Evolutionary conservation across 1,284 basidiomycete genomes (phyloP).

Genomic region (Neolentinus lepideus): DNA sequence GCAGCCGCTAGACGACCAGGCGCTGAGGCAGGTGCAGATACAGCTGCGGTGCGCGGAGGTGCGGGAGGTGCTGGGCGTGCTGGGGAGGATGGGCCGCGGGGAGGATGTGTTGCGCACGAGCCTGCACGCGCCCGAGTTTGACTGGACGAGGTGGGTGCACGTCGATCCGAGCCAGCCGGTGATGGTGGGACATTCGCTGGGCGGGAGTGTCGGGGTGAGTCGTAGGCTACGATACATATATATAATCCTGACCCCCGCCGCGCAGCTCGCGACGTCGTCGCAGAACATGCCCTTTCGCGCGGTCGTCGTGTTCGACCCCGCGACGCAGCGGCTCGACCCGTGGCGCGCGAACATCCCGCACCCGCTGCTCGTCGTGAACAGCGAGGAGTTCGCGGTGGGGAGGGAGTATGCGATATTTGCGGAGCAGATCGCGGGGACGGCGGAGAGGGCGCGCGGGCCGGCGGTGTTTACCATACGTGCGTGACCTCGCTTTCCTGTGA

Average conservation of each 20-base stretch:
- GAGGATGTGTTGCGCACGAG: slow-evolving; percentile 6
- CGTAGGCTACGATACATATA: too few species aligned
- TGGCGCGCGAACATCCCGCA: slow-evolving; percentile 23
- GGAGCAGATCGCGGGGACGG: slow-evolving; percentile 14
- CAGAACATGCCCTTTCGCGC: slow-evolving; percentile 17
- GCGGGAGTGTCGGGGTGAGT: slow-evolving; percentile 25
- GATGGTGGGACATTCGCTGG: slow-evolving; percentile 28
- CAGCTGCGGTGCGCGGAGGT: slow-evolving; percentile 34
- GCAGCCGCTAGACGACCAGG: slow-evolving; percentile 28
- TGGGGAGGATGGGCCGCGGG: slow-evolving; percentile 16
- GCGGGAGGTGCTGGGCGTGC: slow-evolving; percentile 23
- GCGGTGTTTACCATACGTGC: slow-evolving; percentile 17
- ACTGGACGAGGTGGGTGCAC: slow-evolving; percentile 16
- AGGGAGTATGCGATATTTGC: slow-evolving; percentile 19
- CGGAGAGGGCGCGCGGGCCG: slow-evolving; percentile 6
- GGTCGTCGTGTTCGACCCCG: slow-evolving; percentile 22
- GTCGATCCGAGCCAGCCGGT: slow-evolving; percentile 17
- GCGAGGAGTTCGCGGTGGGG: slow-evolving; percentile 28
- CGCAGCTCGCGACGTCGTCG: slow-evolving; percentile 18
- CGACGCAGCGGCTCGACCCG: slow-evolving; percentile 20
- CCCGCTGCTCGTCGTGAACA: slow-evolving; percentile 31
- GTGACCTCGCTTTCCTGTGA: not conserved
- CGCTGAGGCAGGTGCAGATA: slow-evolving; percentile 34
- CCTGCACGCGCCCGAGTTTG: slow-evolving; percentile 7
- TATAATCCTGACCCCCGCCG: not conserved